Conservation (phyloP, 2,329 filamentous ascomycete genomes). For the Knufia fluminis region DNA sequence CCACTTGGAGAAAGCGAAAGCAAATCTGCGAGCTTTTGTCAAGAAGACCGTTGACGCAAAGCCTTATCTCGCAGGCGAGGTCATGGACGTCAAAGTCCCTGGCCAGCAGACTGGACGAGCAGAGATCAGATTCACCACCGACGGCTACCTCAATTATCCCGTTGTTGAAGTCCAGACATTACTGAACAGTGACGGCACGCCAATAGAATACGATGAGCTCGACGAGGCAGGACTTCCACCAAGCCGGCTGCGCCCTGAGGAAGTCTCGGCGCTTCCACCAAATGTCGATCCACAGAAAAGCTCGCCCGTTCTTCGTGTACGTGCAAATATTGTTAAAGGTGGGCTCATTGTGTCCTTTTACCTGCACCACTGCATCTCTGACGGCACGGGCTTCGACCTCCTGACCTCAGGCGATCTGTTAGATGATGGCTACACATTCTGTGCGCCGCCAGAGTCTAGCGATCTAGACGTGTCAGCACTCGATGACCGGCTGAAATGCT, state of each 20-base stretch:
- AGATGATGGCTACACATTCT: conserved; percentile 16
- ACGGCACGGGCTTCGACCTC: conserved; percentile 19
- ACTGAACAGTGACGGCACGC: conserved; percentile 13
- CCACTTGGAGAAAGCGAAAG: conserved; percentile 8
- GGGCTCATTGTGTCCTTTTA: conserved; percentile 22
- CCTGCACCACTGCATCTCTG: conserved; percentile 23
- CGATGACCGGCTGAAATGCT: conserved; percentile 11
- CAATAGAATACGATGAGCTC: conserved; percentile 20
- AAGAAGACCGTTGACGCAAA: conserved; percentile 19
- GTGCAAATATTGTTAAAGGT: conserved; percentile 21
- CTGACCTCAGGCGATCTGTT: conserved; percentile 19
- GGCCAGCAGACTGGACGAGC: conserved; percentile 13
- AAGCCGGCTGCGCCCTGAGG: conserved; percentile 18
- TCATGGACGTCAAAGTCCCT: conserved; percentile 14
- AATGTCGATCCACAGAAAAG: conserved; percentile 15
- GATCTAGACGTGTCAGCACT: background rate
- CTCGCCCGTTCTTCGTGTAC: conserved; percentile 20
- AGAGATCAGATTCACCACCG: conserved; percentile 20
- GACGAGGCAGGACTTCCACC: conserved; percentile 16
- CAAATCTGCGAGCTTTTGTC: conserved; percentile 15
- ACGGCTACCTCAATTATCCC: conserved; percentile 19
- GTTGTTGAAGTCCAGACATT: conserved; percentile 15
- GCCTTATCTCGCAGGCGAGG: conserved; percentile 21
- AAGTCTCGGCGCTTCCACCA: conserved; percentile 19
- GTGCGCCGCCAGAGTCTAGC: conserved; percentile 6